Evolutionary conservation across 768 basidiomycete genomes (phyloP).

Genomic region (Kwoniella heveanensis): DNA sequence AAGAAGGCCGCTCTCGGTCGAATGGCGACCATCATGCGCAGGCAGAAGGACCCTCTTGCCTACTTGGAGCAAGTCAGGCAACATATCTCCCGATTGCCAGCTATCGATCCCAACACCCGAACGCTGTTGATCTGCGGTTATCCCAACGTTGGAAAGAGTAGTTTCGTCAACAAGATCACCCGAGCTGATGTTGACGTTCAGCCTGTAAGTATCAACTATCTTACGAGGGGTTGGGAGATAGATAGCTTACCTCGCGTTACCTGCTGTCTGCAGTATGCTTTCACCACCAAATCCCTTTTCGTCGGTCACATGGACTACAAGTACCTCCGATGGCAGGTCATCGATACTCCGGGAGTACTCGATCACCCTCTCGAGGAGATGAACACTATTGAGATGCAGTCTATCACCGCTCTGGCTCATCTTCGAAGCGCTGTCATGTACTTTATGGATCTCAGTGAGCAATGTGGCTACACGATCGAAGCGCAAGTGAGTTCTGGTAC

Average conservation of each 20-base stretch:
- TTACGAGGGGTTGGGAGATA: neutral
- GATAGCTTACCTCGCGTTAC: neutral
- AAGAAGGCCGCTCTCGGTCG: slow-evolving; percentile 97
- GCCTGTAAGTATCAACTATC: slow-evolving; percentile 59
- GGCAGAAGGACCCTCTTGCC: slow-evolving; percentile 96
- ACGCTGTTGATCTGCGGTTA: slow-evolving; percentile 98
- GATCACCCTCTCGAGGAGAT: slow-evolving; percentile 99
- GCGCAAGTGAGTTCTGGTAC: slow-evolving; percentile 69
- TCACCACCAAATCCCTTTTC: slow-evolving; percentile 98
- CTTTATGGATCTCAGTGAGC: slow-evolving; percentile 98
- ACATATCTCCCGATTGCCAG: slow-evolving; percentile 96
- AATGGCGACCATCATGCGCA: slow-evolving; percentile 98
- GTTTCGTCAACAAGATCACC: slow-evolving; percentile 99
- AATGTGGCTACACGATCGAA: slow-evolving; percentile 95
- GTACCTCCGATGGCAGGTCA: slow-evolving; percentile 99
- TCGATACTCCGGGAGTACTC: slow-evolving; percentile 96
- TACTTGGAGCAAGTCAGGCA: slow-evolving; percentile 99
- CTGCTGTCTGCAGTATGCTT: slow-evolving; percentile 67
- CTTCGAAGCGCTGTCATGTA: slow-evolving; percentile 91
- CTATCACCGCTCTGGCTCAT: slow-evolving; percentile 92
- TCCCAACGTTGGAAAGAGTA: slow-evolving; percentile 98
- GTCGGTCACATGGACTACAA: slow-evolving; percentile 99
- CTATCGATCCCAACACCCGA: slow-evolving; percentile 96
- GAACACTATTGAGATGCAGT: slow-evolving; percentile 99
- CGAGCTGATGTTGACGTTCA: slow-evolving; percentile 99